Conservation (phyloP, 1,284 basidiomycete genomes). For the Rhodotorula sp. region DNA sequence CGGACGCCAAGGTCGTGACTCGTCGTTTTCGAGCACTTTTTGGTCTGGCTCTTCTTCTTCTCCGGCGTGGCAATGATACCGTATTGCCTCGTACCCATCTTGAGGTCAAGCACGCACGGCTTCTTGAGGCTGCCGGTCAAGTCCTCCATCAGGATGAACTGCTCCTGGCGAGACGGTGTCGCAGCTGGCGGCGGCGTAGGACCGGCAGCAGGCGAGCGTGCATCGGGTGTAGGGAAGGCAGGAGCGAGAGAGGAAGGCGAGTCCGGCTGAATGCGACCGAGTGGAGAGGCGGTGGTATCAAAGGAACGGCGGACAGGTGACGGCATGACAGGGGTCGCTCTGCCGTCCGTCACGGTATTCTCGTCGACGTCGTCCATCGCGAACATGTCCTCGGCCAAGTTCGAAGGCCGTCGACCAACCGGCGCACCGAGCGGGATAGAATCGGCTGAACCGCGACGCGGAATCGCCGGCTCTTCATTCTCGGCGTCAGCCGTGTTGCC, state of each 20-base stretch:
- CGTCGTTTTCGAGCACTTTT: slow-evolving; percentile 96
- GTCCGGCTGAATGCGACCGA: not conserved
- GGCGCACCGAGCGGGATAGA: slow-evolving; percentile 2
- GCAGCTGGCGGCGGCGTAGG: slow-evolving; percentile 4
- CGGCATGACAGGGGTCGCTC: slow-evolving; percentile 48
- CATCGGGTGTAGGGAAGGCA: not conserved
- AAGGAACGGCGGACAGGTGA: slow-evolving; percentile 30
- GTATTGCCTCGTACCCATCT: slow-evolving; percentile 99
- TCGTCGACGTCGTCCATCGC: slow-evolving; percentile 53
- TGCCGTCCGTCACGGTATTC: not conserved
- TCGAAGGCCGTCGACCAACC: slow-evolving; percentile 13
- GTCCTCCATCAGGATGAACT: slow-evolving; percentile 99
- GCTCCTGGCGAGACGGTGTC: slow-evolving; percentile 72
- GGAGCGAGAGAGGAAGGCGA: not conserved
- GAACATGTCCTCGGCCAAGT: slow-evolving; percentile 49
- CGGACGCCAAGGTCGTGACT: slow-evolving; percentile 85
- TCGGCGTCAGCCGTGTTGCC: not conserved
- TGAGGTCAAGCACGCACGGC: slow-evolving; percentile 95
- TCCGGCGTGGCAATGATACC: slow-evolving; percentile 87
- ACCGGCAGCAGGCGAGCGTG: slow-evolving; percentile 12
- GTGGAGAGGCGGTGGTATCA: not conserved
- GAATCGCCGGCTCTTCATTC: not conserved
- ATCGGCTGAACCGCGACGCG: slow-evolving; percentile 6
- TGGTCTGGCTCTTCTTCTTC: slow-evolving; percentile 96
- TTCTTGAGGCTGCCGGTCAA: slow-evolving; percentile 89